Conservation (phyloP, 192 early-diverging fungal genomes). For the Coemansia reversa region DNA sequence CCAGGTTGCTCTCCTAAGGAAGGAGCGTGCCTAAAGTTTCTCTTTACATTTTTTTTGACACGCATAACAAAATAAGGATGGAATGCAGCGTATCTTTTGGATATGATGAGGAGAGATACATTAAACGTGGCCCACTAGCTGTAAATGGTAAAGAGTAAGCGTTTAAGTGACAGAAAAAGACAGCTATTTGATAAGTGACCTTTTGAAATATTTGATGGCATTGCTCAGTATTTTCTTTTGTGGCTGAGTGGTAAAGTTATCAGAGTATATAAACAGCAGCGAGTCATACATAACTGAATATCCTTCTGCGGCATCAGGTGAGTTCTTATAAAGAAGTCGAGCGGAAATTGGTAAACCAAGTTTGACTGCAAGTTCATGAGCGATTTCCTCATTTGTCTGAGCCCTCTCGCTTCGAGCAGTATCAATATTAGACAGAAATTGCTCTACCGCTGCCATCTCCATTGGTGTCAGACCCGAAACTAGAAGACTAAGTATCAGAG, state of each 20-base stretch:
- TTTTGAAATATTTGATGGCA: conserved; percentile 45
- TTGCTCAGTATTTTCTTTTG: conserved; percentile 36
- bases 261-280: conserved; percentile 32
- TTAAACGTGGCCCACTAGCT: not conserved
- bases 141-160: not conserved
- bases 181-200: conserved; percentile 15
- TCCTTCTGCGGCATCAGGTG: conserved; percentile 34
- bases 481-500: conserved; percentile 7
- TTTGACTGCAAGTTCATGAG: conserved; percentile 33
- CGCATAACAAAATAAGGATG: conserved; percentile 2
- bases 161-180: not conserved
- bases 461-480: conserved; percentile 17
- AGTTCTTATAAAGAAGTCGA: conserved; percentile 45
- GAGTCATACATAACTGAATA: conserved; percentile 44
- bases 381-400: conserved; percentile 38
- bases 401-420: conserved; percentile 18
- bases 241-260: conserved; percentile 27
- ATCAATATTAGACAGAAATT: conserved; percentile 26
- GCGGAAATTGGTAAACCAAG: conserved; percentile 40
- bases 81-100: not conserved
- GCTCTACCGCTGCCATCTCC: conserved; percentile 34
- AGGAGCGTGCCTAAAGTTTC: conserved; percentile 45
- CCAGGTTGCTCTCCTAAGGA: conserved; percentile 46
- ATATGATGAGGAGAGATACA: not conserved
- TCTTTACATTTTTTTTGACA: conserved; percentile 1